These are phyloP conservation scores for Scortechinia acanthostroma DNA, from an alignment of 2,329 filamentous ascomycete genomes.

Conservation along the genomic window DNA sequence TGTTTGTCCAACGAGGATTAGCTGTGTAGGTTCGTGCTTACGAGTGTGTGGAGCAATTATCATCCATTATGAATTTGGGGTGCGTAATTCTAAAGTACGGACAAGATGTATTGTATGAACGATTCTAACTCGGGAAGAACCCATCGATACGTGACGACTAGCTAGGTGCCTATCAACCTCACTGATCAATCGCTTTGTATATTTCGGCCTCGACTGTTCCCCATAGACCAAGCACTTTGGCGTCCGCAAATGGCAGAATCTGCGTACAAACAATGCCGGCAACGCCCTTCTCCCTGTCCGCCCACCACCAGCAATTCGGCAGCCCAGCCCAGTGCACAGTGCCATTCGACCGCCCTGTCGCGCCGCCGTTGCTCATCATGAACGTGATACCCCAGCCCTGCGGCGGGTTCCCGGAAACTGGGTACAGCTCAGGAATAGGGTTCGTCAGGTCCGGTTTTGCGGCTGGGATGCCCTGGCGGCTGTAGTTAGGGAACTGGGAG, in stretches of 20 bases:
- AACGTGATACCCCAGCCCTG: slow-evolving; percentile 61
- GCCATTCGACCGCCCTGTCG: slow-evolving; percentile 39
- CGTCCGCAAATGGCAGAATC: slow-evolving; percentile 40
- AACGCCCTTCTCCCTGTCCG: slow-evolving; percentile 48
- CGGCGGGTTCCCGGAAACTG: slow-evolving; percentile 23
- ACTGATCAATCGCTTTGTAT: too few relatives aligned
- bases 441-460: slow-evolving; percentile 40
- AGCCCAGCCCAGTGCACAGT: slow-evolving; percentile 52
- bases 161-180: too few relatives aligned
- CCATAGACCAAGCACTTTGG: background rate
- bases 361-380: slow-evolving; percentile 37
- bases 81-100: too few relatives aligned
- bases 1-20: too few relatives aligned
- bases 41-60: too few relatives aligned
- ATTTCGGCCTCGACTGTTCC: background rate
- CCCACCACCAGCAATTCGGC: slow-evolving; percentile 56
- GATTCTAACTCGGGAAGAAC: too few relatives aligned
- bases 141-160: too few relatives aligned
- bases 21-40: too few relatives aligned
- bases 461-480: slow-evolving; percentile 30
- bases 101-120: too few relatives aligned
- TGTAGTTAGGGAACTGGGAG: slow-evolving; percentile 41
- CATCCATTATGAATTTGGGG: too few relatives aligned
- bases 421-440: slow-evolving; percentile 38
- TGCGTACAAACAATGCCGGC: slow-evolving; percentile 41